Evolutionary conservation across 352 stramenopile genomes (phyloP).

Genomic region (Pythium rhizo-oryzae): DNA sequence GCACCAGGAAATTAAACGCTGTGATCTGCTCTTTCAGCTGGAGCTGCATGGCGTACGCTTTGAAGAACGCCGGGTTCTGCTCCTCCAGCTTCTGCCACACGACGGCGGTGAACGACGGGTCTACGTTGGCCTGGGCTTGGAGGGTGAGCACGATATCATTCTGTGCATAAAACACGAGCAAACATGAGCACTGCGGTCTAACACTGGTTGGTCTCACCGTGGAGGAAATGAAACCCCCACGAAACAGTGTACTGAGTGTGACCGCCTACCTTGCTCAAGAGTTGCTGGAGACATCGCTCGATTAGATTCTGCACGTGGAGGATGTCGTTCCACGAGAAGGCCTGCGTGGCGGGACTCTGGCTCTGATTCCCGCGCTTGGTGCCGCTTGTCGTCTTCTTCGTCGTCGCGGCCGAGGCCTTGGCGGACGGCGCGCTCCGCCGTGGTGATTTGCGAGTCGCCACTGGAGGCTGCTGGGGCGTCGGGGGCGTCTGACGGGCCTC

Average conservation of each 20-base stretch:
- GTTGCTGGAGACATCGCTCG: constrained; percentile 90
- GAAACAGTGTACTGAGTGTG: background rate
- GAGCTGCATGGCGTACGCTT: constrained; percentile 81
- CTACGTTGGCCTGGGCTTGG: constrained; percentile 78
- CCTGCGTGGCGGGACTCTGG: constrained; percentile 11
- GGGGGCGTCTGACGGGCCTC: background rate
- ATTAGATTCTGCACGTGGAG: constrained; percentile 90
- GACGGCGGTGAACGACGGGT: constrained; percentile 80
- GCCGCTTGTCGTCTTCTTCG: constrained; percentile 33
- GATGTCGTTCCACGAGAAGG: constrained; percentile 90
- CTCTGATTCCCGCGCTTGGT: constrained; percentile 7
- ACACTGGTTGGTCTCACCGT: no score
- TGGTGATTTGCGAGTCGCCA: constrained; percentile 14
- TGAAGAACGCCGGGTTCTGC: constrained; percentile 91
- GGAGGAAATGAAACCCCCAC: background rate
- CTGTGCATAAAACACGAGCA: constrained; percentile 24
- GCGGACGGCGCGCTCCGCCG: background rate
- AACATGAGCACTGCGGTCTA: background rate
- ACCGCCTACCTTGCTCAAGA: constrained; percentile 82
- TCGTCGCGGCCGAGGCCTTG: background rate
- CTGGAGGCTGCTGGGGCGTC: background rate
- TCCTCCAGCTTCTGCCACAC: constrained; percentile 93
- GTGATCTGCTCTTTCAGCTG: constrained; percentile 91
- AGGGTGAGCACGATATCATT: constrained; percentile 65
- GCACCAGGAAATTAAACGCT: constrained; percentile 92